phyloP scores from a whole-genome alignment of 2,329 filamentous ascomycete genomes.

The Colletotrichum cuscutae region DNA sequence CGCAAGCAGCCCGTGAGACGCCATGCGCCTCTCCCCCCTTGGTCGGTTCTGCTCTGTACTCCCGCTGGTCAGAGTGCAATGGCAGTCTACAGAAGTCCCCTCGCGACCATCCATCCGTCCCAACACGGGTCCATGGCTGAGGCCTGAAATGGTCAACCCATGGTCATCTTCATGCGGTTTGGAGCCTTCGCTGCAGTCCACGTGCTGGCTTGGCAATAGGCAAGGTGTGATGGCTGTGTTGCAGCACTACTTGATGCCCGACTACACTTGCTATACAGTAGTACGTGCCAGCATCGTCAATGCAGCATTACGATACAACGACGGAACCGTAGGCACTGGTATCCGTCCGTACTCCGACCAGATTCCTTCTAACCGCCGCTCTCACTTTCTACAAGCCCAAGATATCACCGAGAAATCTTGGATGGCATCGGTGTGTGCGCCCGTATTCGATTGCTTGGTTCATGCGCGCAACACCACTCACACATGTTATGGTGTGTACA shows the following conservation, averaged over 20 bases:
- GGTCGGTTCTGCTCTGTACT: background rate
- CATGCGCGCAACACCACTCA: background rate
- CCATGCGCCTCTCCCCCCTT: background rate
- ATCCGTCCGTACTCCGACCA: background rate
- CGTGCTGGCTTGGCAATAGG: background rate
- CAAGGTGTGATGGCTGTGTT: constrained; percentile 6
- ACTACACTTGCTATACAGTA: background rate
- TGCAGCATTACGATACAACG: background rate
- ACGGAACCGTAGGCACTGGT: background rate
- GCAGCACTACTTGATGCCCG: background rate
- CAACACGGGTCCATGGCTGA: background rate
- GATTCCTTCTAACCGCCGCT: background rate
- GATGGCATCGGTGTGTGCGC: background rate
- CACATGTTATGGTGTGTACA: background rate
- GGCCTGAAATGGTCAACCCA: background rate
- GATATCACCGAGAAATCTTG: background rate
- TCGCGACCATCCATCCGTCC: background rate
- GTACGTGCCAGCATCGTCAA: background rate
- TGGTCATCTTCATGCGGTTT: background rate
- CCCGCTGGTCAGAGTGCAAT: background rate
- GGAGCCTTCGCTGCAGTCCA: background rate
- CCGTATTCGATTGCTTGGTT: constrained; percentile 10
- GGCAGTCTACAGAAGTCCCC: background rate
- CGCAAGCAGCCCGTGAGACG: background rate
- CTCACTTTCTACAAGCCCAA: background rate